phyloP scores from a whole-genome alignment of 768 basidiomycete species.

The Agrocybe chaxingu region DNA sequence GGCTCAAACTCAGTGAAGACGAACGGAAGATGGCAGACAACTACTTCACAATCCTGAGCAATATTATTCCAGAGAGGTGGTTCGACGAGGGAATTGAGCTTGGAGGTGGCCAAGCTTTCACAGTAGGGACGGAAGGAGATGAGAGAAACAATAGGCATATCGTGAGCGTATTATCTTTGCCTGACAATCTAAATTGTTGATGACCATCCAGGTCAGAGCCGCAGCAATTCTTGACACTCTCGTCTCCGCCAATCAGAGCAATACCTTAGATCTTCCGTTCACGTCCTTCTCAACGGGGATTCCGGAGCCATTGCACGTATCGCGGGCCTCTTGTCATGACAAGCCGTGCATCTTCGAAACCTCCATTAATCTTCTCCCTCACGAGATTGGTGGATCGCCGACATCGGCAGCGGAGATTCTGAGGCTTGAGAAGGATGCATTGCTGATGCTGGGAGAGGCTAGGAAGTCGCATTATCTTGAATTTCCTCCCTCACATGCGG shows the following conservation, averaged over 20 bases:
- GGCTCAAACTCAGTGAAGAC: slow-evolving; percentile 41
- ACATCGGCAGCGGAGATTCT: slow-evolving; percentile 37
- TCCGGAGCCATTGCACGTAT: slow-evolving; percentile 4
- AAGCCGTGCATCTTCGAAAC: slow-evolving; percentile 49
- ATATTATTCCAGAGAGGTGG: slow-evolving; percentile 57
- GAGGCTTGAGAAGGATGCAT: slow-evolving; percentile 34
- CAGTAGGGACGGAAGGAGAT: slow-evolving; percentile 53
- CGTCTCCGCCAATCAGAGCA: slow-evolving; percentile 4
- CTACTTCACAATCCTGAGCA: slow-evolving; percentile 59
- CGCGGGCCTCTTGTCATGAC: slow-evolving; percentile 40
- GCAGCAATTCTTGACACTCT: slow-evolving; percentile 39
- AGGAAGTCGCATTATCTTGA: slow-evolving; percentile 34
- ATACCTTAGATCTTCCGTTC: slow-evolving; percentile 18
- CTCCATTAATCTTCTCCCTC: slow-evolving; percentile 44
- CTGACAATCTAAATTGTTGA: not conserved
- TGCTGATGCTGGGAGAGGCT: slow-evolving; percentile 28
- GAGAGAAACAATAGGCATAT: slow-evolving; percentile 58
- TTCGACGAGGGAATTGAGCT: slow-evolving; percentile 62
- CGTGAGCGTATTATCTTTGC: slow-evolving; percentile 32
- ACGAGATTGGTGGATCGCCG: slow-evolving; percentile 16
- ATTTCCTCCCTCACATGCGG: slow-evolving; percentile 50
- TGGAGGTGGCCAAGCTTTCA: slow-evolving; percentile 60
- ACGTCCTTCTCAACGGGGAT: slow-evolving; percentile 16
- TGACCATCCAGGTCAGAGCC: slow-evolving; percentile 37
- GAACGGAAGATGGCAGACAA: slow-evolving; percentile 69